Percentiles rank a stretch among this genome's conserved stretches.
Conservation (phyloP, 2,329 filamentous ascomycete genomes). For the Cercospora nicotianae region DNA sequence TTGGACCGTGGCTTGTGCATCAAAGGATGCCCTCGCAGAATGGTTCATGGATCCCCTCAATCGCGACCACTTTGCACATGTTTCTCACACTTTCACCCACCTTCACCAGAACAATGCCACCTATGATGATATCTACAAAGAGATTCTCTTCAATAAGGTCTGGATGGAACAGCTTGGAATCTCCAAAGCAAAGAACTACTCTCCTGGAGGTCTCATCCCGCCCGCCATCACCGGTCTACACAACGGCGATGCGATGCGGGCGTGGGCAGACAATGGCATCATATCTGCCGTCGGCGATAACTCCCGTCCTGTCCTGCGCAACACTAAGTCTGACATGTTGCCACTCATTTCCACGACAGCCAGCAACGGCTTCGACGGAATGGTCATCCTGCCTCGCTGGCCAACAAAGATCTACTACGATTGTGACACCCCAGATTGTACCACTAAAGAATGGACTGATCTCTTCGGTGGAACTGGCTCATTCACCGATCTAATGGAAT, state of each 20-base stretch:
- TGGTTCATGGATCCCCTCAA: conserved; percentile 14
- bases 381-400: conserved; percentile 15
- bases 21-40: not conserved
- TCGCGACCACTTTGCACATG: conserved; percentile 13
- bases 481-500: conserved; percentile 11
- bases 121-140: conserved; percentile 12
- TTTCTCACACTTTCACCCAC: conserved; percentile 13
- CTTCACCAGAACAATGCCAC: conserved; percentile 16
- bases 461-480: conserved; percentile 10
- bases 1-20: conserved; percentile 9
- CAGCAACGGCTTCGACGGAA: conserved; percentile 14
- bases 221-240: conserved; percentile 16
- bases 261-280: conserved; percentile 10
- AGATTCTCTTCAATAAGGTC: conserved; percentile 13
- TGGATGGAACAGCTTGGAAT: conserved; percentile 10
- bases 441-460: conserved; percentile 15
- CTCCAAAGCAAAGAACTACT: not conserved
- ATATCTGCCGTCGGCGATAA: conserved; percentile 11
- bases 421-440: conserved; percentile 12
- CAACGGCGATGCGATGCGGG: conserved; percentile 15
- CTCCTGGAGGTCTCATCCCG: conserved; percentile 6
- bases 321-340: not conserved
- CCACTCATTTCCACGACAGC: conserved; percentile 9
- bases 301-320: conserved; percentile 10
- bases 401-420: conserved; percentile 18